Evolutionary conservation across 805 yeast genomes (phyloP), one percentile per base, ranked within the genome.

Genomic region (Candida saitoana): DNA sequence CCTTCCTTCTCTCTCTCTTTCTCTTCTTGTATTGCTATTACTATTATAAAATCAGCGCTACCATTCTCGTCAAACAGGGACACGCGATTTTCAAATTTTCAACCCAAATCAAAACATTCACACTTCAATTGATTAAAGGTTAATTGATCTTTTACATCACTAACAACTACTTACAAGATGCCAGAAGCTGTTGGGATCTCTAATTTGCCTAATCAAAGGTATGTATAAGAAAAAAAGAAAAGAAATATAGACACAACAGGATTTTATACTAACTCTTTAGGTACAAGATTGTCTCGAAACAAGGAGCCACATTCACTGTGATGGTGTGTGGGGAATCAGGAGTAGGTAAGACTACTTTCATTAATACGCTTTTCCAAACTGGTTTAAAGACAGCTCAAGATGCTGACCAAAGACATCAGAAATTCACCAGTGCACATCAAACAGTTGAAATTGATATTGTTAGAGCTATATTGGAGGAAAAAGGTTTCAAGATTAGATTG

Each of bases 281-380:
- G 59, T 84, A 84, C 67, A 85, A 84, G 60, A 79, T 83, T 48
- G 84, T 84, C 39, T 80, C 86, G 45, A 81, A 82, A 49, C 71
- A 79, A 52, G 95, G 93, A 34, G 84, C 88, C 16, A 70, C 80
- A 18, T 84, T 87, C 63, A 87, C 95, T 36, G 55, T 90, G 43
- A 79, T 87, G 89, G 81, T 87, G 19, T 87, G 88, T 36, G 97
- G 97, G 53, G 96, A 89, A 62, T 79, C 90, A 38, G 96, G 96
- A 5, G 68, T 88, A 39, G 97, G 97, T 47, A 87, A 89, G 62
- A 83, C 95, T n/a, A 89, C 96, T 0, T 88, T 88, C 51, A 72
- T 89, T 60, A 87, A 87, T 65, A 87, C 96, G 2, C 63, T 89
- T 44, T 87, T 90, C 63, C 93, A 87, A 62, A 77, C 89, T 1